Evolutionary conservation across 129 eudicot genomes (phyloP), one percentile per base, ranked within the genome.

Genomic region (Centrapalus pauciflorus): DNA sequence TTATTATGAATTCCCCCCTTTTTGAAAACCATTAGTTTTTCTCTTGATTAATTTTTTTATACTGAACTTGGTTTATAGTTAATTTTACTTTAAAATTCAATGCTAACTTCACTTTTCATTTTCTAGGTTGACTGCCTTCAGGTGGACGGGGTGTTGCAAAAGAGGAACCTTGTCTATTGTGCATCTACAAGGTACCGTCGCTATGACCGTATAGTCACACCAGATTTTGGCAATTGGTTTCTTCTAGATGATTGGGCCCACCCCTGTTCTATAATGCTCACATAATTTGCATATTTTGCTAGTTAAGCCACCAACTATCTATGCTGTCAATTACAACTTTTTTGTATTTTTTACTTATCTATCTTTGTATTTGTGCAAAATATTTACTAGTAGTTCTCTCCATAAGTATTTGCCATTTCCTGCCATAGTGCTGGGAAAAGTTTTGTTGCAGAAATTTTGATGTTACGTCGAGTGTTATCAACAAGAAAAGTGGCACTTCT

Each of bases 361-460:
- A 23, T 19, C 25, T 4, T 17, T 29, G 28, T 34, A 25, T 50
- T 21, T 67, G n/a, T 69, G 34, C 60, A 38, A 17, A 29, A 16
- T 16, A 58, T 45, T 61, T 61, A 69, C 30, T 46, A 38, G 34
- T 40, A 54, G 28, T 21, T 33, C 48, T 16, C 28, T 74, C 35
- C 32, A 59, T 62, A 40, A 70, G 27, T 3, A 25, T 52, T 67
- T 38, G 7, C 30, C 38, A 56, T 55, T 58, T 33, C 24, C 60
- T 72, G 50, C 75, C 49, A 32, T 72, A 93, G 99, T 80, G 99
- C 99, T 63, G 99, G 99, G 7, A 93, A 93, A 80, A 93, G 99
- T 84, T 93, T 93, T 82, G 96, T 93, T 81, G 96, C 99, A 70
- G 99, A 93, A 78, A 89, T 93, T 29, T 37, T 93, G 48, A 93